Evolutionary conservation across 2,329 filamentous ascomycete species (phyloP), one percentile per base, ranked within the genome.

Genomic region (Coleophoma cylindrospora): DNA sequence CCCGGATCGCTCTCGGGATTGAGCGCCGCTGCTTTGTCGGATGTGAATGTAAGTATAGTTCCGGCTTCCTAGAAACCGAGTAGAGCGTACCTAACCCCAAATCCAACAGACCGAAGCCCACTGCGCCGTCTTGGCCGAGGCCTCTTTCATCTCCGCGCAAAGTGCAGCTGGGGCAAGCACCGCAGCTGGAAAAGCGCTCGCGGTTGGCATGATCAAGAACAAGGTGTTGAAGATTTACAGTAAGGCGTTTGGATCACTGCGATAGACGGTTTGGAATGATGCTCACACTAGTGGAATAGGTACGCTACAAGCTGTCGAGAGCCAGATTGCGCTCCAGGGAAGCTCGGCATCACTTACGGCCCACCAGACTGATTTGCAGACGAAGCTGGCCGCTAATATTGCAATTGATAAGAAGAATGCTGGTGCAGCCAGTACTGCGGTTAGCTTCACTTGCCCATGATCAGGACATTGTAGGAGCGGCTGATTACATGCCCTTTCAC

Each of bases 41-140:
- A 38, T 38, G 14, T 22, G 45, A 51, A n/a, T 44, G 45, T 51
- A 51, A n/a, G 45, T 34, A 2, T 27, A 27, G 27, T 5, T 10
- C 9, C 9, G 12, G 13, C 45, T 14, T 22, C 14, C 32, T 45
- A 13, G 22, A 13, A 40, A 21, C 6, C 3, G 36, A 38, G 7
- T n/a, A 6, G 36, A 27, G 9, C 27, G 6, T 27, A 5, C 27
- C 27, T 27, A 27, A n/a, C 15, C 13, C 36, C 2, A 12, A 38
- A 3, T 12, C 14, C 4, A 38, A 38, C 15, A 38, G 36, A 38
- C 36, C 36, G 36, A 38, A 17, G 36, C 36, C 12, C 36, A 38
- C 7, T 38, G 36, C 11, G 36, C 36, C 15, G 36, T 38, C 14
- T 17, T 38, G 13, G 36, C 36, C 36, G 36, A 38, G 12, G 14